Conservation (phyloP, 2,329 filamentous ascomycete species). For the Geosmithia putterillii region DNA sequence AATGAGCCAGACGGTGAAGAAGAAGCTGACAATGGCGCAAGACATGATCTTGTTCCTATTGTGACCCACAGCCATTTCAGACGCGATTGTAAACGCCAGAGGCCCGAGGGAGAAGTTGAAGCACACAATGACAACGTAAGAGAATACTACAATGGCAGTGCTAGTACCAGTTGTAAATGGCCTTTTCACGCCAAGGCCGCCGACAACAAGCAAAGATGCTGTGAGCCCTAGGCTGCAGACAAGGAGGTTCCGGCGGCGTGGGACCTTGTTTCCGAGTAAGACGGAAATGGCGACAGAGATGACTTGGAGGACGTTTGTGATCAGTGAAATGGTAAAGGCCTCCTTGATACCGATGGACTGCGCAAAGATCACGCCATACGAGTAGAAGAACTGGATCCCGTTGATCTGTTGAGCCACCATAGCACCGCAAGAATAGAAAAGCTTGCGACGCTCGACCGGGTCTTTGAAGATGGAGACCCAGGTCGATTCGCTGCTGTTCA, state of each 20-base stretch:
- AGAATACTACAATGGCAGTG: slow-evolving; percentile 7
- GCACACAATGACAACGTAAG: slow-evolving; percentile 14
- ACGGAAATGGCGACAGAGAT: slow-evolving; percentile 19
- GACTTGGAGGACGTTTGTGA: slow-evolving; percentile 23
- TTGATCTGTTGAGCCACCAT: slow-evolving; percentile 28
- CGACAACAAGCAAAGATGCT: slow-evolving; percentile 14
- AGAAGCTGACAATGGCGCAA: slow-evolving; percentile 24
- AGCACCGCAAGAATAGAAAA: slow-evolving; percentile 24
- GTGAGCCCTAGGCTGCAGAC: slow-evolving; percentile 17
- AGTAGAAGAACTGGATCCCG: slow-evolving; percentile 28
- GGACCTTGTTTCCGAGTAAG: slow-evolving; percentile 19
- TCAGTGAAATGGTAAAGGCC: slow-evolving; percentile 22
- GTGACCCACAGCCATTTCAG: slow-evolving; percentile 26
- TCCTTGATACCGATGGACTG: slow-evolving; percentile 21
- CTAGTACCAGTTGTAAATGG: neutral
- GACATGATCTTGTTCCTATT: slow-evolving; percentile 32
- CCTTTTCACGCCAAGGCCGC: slow-evolving; percentile 6
- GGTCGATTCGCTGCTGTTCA: slow-evolving; percentile 13
- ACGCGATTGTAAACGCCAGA: slow-evolving; percentile 21
- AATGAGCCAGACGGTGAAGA: slow-evolving; percentile 15
- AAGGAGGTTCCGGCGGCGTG: slow-evolving; percentile 17
- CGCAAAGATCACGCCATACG: slow-evolving; percentile 23
- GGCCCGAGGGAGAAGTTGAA: slow-evolving; percentile 26
- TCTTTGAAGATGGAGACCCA: slow-evolving; percentile 23
- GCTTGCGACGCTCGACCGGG: slow-evolving; percentile 27